Conservation (phyloP, 495 filamentous ascomycete species). For the Penicillium antarcticum region DNA sequence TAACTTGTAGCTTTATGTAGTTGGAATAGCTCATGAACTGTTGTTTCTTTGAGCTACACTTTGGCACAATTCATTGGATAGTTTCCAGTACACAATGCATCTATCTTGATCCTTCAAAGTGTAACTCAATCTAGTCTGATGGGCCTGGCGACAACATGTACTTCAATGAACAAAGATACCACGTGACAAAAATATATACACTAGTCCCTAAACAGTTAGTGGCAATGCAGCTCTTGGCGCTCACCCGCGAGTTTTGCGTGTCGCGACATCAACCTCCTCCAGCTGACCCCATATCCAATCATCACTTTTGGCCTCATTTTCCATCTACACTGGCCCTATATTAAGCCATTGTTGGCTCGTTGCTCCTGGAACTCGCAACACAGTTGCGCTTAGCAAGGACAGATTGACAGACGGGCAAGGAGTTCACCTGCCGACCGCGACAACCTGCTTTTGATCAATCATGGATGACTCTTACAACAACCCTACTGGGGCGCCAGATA, state of each 20-base stretch:
- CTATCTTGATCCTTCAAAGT: too few species aligned
- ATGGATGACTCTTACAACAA: constrained; percentile 39
- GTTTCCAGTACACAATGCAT: too few species aligned
- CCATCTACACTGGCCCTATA: constrained; percentile 14
- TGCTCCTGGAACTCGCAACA: constrained; percentile 1
- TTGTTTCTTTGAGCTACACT: too few species aligned
- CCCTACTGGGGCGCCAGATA: constrained; percentile 25
- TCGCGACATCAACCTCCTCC: constrained; percentile 29
- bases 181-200: too few species aligned
- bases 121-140: too few species aligned
- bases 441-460: constrained; percentile 26
- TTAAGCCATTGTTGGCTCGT: not conserved
- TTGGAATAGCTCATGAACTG: too few species aligned
- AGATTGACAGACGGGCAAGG: constrained; percentile 23
- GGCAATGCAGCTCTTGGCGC: constrained; percentile 17
- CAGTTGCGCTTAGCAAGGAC: constrained; percentile 14
- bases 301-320: constrained; percentile 13
- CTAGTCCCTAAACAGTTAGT: constrained; percentile 9
- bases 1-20: too few species aligned
- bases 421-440: constrained; percentile 36
- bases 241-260: constrained; percentile 31
- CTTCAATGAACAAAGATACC: too few species aligned
- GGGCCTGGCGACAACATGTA: too few species aligned
- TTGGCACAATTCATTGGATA: too few species aligned
- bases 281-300: constrained; percentile 22